Conservation (phyloP, 129 eudicot species). For the Flaveria linearis region DNA sequence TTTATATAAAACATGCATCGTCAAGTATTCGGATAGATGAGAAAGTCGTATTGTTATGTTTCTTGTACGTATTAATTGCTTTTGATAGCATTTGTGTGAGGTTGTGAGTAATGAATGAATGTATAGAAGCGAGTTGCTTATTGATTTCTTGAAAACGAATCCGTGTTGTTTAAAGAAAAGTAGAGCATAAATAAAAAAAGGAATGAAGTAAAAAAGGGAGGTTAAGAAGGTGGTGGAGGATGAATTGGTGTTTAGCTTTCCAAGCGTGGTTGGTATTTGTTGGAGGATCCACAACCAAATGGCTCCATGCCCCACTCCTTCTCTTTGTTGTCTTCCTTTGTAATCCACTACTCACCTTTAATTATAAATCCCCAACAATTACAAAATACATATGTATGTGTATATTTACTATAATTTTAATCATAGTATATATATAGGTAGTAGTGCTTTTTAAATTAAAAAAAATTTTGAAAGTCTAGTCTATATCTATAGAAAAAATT, state of each 20-base stretch:
- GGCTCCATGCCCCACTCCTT: conserved; percentile 47
- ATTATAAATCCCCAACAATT: background rate
- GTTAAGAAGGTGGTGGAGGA: conserved; percentile 40
- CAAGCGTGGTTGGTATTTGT: conserved; percentile 80
- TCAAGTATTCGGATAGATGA: background rate
- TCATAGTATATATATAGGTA: background rate
- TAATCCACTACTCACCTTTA: conserved; percentile 25
- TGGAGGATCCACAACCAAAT: conserved; percentile 84
- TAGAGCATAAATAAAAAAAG: background rate
- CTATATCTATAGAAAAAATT: background rate
- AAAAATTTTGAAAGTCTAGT: background rate
- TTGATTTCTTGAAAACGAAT: background rate
- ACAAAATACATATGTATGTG: conserved; percentile 3
- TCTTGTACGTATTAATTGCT: background rate
- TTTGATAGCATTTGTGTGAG: conserved; percentile 15
- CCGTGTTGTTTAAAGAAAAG: background rate
- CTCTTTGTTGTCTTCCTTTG: conserved; percentile 16
- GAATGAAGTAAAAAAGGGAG: conserved; percentile 6
- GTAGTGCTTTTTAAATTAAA: background rate
- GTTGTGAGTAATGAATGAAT: conserved; percentile 23
- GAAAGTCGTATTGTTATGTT: too few species aligned
- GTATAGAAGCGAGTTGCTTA: background rate
- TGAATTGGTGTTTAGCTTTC: conserved; percentile 50
- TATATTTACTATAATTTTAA: background rate
- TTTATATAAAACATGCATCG: background rate